These are phyloP conservation scores for Chaetomium strumarium DNA, from an alignment of 2,329 filamentous ascomycete species.

Conservation along the genomic window DNA sequence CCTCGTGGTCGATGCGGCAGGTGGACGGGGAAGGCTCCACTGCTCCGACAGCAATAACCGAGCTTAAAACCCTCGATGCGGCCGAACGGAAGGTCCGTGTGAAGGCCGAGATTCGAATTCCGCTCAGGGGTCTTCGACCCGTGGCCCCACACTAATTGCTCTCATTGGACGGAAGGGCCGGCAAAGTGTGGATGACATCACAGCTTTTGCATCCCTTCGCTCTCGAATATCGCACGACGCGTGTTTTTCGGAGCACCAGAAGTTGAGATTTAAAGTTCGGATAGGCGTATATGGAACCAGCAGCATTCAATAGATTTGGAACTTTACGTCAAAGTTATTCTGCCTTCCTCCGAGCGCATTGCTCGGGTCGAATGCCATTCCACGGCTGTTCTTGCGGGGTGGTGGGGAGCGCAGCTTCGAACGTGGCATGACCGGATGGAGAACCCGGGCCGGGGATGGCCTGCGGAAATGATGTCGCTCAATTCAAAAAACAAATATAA, in stretches of 20 bases:
- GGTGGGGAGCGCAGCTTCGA: background rate
- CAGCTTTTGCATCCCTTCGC: background rate
- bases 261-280: background rate
- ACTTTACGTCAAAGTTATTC: no score
- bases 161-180: conserved; percentile 3
- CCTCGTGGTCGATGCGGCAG: background rate
- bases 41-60: conserved; percentile 16
- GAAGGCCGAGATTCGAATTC: background rate
- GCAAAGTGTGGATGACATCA: conserved; percentile 9
- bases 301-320: no score
- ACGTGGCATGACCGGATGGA: background rate
- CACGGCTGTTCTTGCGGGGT: background rate
- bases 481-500: conserved; percentile 7
- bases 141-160: background rate
- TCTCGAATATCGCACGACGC: background rate
- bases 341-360: no score
- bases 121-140: background rate
- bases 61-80: conserved; percentile 7
- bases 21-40: background rate
- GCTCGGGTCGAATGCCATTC: no score
- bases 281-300: background rate
- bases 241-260: background rate
- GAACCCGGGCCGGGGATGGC: conserved; percentile 2
- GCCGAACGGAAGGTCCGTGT: conserved; percentile 14
- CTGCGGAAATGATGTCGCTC: conserved; percentile 4